These are phyloP conservation scores for Ottelia alismoides DNA, from an alignment of 106 monocot genomes.

Conservation along the genomic window DNA sequence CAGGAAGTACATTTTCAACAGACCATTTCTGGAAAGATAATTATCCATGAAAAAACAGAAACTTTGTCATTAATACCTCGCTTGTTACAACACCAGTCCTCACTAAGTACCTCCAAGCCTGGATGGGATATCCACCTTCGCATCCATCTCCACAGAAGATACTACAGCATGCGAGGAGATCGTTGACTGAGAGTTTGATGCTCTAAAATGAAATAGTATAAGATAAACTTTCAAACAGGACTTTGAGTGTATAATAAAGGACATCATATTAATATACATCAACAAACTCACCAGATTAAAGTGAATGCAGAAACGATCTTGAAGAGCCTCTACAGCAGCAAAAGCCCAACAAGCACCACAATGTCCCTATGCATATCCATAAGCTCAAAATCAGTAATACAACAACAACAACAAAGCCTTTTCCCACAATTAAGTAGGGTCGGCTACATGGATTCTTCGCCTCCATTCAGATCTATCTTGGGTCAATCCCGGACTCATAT, in stretches of 20 bases:
- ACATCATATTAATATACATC: too few species aligned
- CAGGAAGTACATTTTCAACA: too few species aligned
- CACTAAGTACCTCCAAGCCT: slow-evolving; percentile 85
- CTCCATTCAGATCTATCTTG: too few species aligned
- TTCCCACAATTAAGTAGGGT: neutral
- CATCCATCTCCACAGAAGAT: slow-evolving; percentile 97
- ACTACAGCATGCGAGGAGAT: slow-evolving; percentile 87
- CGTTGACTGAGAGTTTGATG: slow-evolving; percentile 79
- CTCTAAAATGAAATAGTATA: slow-evolving; percentile 33
- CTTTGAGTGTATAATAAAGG: neutral
- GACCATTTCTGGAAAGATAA: too few species aligned
- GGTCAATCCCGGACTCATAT: too few species aligned
- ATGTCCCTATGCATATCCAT: slow-evolving; percentile 54
- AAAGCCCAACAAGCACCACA: slow-evolving; percentile 99
- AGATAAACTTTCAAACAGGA: neutral
- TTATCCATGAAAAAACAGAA: too few species aligned
- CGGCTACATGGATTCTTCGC: too few species aligned
- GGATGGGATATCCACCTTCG: slow-evolving; percentile 88
- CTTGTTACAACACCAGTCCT: slow-evolving; percentile 88
- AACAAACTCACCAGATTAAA: slow-evolving; percentile 64
- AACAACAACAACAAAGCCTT: neutral
- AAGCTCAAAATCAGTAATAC: too few species aligned
- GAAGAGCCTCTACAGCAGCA: slow-evolving; percentile 80
- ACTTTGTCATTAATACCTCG: too few species aligned
- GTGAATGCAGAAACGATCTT: slow-evolving; percentile 91